Percentiles rank a stretch among this genome's conserved stretches.
phyloP scores from a whole-genome alignment of 164 flowering plant species.

The Aristolochia contorta region DNA sequence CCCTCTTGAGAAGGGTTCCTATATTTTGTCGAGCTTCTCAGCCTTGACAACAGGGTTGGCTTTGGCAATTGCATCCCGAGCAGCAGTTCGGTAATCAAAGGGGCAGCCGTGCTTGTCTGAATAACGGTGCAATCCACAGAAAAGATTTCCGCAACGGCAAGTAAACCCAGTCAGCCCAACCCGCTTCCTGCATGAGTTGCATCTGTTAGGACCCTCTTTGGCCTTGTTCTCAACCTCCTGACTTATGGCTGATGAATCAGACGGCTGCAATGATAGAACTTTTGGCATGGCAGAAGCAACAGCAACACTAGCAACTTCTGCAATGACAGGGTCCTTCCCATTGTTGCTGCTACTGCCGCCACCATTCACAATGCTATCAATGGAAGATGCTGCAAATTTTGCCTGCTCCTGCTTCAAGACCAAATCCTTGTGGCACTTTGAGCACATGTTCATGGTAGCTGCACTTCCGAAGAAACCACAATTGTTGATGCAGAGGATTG shows the following conservation, averaged over 20 bases:
- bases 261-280: slow-evolving; percentile 9
- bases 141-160: slow-evolving; percentile 44
- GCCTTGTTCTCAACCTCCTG: slow-evolving; percentile 19
- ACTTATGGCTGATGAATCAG: slow-evolving; percentile 11
- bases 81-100: slow-evolving; percentile 39
- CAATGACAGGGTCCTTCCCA: slow-evolving; percentile 19
- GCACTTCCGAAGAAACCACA: slow-evolving; percentile 58
- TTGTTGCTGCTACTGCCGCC: slow-evolving; percentile 13
- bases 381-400: slow-evolving; percentile 42
- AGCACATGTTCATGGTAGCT: slow-evolving; percentile 55
- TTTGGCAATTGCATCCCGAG: slow-evolving; percentile 38
- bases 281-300: slow-evolving; percentile 17
- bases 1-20: slow-evolving; percentile 4
- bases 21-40: slow-evolving; percentile 47
- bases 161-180: slow-evolving; percentile 49
- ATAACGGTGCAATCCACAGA: slow-evolving; percentile 42
- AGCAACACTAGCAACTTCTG: slow-evolving; percentile 14
- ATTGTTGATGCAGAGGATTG: slow-evolving; percentile 43
- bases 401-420: slow-evolving; percentile 38
- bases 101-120: slow-evolving; percentile 49
- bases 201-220: slow-evolving; percentile 40
- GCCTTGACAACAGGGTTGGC: slow-evolving; percentile 52
- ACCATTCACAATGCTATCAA: slow-evolving; percentile 40
- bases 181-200: slow-evolving; percentile 40
- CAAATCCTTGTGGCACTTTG: slow-evolving; percentile 50